Evolutionary conservation across 2,329 filamentous ascomycete genomes (phyloP).

Genomic region (Bimuria novae-zelandiae): DNA sequence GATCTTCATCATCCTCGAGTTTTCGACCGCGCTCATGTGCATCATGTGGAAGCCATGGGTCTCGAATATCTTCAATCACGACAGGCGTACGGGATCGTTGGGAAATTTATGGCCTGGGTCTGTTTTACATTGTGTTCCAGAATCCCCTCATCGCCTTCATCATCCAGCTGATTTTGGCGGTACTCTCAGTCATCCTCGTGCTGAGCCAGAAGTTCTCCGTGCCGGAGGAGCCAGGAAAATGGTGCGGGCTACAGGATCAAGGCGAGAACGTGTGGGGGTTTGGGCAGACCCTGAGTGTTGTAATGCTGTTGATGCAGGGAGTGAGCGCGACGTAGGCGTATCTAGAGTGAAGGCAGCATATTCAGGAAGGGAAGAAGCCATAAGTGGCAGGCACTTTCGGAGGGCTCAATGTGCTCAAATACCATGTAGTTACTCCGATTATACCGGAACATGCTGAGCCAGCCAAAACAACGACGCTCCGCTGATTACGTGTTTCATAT

Average conservation of each 20-base stretch:
- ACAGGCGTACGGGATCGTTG: constrained; percentile 12
- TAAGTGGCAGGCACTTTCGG: neutral
- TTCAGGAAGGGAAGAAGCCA: constrained; percentile 13
- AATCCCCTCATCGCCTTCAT: constrained; percentile 34
- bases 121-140: constrained; percentile 31
- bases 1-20: constrained; percentile 33
- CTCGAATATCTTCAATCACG: constrained; percentile 8
- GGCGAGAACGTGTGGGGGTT: constrained; percentile 38
- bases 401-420: no score
- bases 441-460: no score
- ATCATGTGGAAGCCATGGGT: constrained; percentile 28
- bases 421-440: no score
- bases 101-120: constrained; percentile 17
- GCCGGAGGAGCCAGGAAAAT: constrained; percentile 21
- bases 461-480: no score
- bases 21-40: constrained; percentile 35
- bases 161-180: constrained; percentile 31
- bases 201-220: constrained; percentile 35
- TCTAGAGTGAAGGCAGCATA: constrained; percentile 33
- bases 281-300: constrained; percentile 37
- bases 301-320: constrained; percentile 33
- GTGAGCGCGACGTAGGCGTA: constrained; percentile 34
- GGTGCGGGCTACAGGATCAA: constrained; percentile 30
- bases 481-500: no score
- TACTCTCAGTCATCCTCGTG: constrained; percentile 28